These are phyloP conservation scores for Crepidotus variabilis DNA, from an alignment of 768 basidiomycete species.

Conservation along the genomic window DNA sequence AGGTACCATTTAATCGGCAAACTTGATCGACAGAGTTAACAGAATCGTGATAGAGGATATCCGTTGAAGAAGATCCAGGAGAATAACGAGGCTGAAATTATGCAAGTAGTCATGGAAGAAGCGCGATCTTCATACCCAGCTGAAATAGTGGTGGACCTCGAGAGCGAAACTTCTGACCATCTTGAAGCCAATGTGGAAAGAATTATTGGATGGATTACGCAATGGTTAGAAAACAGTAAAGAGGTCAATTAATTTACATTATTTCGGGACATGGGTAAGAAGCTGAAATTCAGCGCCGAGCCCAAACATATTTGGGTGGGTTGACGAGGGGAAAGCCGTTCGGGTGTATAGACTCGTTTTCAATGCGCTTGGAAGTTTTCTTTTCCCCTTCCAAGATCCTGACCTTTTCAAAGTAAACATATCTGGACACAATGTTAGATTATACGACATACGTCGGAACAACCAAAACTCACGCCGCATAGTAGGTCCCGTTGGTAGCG, in stretches of 20 bases:
- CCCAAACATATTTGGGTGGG: constrained; percentile 16
- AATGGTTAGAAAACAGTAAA: constrained; percentile 54
- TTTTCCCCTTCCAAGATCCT: constrained; percentile 45
- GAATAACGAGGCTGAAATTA: constrained; percentile 98
- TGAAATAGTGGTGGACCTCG: constrained; percentile 85
- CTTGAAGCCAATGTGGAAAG: constrained; percentile 84
- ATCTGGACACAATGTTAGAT: constrained; percentile 20
- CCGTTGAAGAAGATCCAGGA: constrained; percentile 93
- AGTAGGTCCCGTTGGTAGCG: constrained; percentile 41
- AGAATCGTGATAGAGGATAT: constrained; percentile 58
- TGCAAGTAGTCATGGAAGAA: constrained; percentile 88
- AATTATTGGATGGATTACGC: constrained; percentile 83
- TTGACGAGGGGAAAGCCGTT: constrained; percentile 26
- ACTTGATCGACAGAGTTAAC: not conserved
- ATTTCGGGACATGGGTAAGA: not conserved
- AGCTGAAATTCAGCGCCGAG: not conserved
- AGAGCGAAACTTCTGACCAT: constrained; percentile 73
- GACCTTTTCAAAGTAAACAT: constrained; percentile 46
- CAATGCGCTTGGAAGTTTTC: constrained; percentile 34
- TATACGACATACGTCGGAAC: not conserved
- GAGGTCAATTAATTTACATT: not conserved
- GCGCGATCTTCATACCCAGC: constrained; percentile 80
- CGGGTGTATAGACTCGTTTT: constrained; percentile 27
- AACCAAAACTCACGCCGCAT: constrained; percentile 32
- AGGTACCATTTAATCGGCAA: constrained; percentile 46